Conservation (phyloP, 139 green algal genomes). For the Deuterostichococcus epilithicus region DNA sequence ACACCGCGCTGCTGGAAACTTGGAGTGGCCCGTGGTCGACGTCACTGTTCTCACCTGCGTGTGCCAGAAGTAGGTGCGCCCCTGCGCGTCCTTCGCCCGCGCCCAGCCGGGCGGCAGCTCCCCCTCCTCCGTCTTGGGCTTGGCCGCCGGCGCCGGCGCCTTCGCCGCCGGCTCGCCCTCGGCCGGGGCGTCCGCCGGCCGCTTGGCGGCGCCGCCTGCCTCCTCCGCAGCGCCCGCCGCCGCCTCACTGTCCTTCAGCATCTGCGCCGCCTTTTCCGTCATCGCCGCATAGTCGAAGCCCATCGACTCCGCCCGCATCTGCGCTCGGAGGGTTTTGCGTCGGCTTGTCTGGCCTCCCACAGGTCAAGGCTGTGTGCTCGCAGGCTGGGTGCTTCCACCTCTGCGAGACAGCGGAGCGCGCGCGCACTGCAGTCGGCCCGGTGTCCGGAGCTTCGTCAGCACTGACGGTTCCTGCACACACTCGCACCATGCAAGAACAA, state of each 20-base stretch:
- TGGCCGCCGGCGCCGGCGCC: not conserved
- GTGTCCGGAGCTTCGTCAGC: no score
- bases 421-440: no score
- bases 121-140: not conserved
- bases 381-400: no score
- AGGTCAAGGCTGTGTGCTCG: no score
- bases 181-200: not conserved
- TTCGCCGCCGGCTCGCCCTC: not conserved
- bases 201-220: not conserved
- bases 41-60: no score
- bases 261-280: not conserved
- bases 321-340: not conserved
- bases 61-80: constrained; percentile 64
- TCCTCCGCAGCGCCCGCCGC: not conserved
- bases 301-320: not conserved
- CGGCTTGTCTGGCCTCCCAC: not conserved
- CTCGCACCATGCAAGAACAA: no score
- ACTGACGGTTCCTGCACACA: no score
- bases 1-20: no score
- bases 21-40: no score
- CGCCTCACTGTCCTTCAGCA: not conserved
- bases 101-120: constrained; percentile 66
- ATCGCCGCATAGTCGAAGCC: not conserved
- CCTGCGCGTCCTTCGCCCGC: constrained; percentile 49
- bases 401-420: no score